phyloP scores from a whole-genome alignment of 768 basidiomycete genomes.

The Xerocomellus dryophilus region DNA sequence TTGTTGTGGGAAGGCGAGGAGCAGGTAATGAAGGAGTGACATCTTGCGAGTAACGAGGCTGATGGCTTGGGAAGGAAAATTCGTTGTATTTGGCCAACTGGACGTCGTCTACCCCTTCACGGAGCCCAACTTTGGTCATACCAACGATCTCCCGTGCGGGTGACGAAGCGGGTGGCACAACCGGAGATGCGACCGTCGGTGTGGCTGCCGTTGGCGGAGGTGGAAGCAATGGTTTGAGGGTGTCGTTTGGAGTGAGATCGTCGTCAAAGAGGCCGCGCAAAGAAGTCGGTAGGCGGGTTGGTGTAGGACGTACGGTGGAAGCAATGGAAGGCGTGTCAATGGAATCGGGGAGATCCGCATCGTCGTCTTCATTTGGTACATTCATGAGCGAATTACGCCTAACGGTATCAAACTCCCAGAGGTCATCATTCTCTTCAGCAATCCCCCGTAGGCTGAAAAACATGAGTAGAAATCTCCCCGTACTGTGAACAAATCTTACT shows the following conservation, averaged over 20 bases:
- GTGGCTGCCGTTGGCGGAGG: conserved; percentile 25
- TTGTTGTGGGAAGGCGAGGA: conserved; percentile 26
- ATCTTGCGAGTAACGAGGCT: conserved; percentile 57
- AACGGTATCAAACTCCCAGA: conserved; percentile 79
- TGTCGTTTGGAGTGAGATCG: conserved; percentile 39
- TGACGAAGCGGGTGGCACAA: conserved; percentile 33
- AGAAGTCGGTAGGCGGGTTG: conserved; percentile 68
- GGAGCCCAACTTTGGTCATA: conserved; percentile 29
- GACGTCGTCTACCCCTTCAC: conserved; percentile 39
- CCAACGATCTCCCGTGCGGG: conserved; percentile 35
- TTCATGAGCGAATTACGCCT: conserved; percentile 39
- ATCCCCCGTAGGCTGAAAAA: conserved; percentile 20
- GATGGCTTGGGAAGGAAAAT: conserved; percentile 58
- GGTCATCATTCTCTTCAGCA: conserved; percentile 33
- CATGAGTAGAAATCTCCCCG: conserved; percentile 5
- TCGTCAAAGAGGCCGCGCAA: conserved; percentile 78
- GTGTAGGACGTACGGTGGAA: conserved; percentile 49
- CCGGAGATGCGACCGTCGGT: conserved; percentile 25
- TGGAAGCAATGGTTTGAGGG: conserved; percentile 41
- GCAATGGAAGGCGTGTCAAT: conserved; percentile 23
- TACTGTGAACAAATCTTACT: conserved; percentile 30
- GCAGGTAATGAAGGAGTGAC: conserved; percentile 33
- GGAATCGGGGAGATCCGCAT: conserved; percentile 15
- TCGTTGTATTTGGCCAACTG: conserved; percentile 45
- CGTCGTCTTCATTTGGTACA: conserved; percentile 24